Percentiles rank a stretch among this genome's conserved stretches.
These are phyloP conservation scores for Pascua sp. DNA, from an alignment of 1,284 basidiomycete genomes.

Conservation along the genomic window DNA sequence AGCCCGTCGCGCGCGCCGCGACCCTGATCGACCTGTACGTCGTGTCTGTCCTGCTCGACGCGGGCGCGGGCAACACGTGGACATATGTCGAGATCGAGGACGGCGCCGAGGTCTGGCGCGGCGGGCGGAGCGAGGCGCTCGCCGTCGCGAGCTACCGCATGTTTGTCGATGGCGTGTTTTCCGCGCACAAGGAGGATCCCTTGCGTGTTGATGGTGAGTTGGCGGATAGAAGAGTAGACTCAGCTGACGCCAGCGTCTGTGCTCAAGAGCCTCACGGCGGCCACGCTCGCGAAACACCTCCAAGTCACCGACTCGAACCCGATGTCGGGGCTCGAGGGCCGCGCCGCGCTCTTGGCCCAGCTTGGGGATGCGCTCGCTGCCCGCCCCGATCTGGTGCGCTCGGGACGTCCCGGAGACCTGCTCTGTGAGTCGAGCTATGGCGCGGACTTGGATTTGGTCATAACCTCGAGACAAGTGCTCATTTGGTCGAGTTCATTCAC, in stretches of 20 bases:
- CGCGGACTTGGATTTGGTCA: too few relatives aligned
- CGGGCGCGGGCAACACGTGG: slow-evolving; percentile 86
- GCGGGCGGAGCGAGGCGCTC: slow-evolving; percentile 81
- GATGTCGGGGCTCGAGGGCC: slow-evolving; percentile 86
- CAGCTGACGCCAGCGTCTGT: slow-evolving; percentile 59
- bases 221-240: background rate
- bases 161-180: slow-evolving; percentile 81
- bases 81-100: slow-evolving; percentile 62
- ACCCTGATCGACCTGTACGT: slow-evolving; percentile 86
- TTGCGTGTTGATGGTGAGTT: slow-evolving; percentile 71
- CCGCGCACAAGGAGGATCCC: slow-evolving; percentile 61
- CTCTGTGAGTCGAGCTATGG: slow-evolving; percentile 64
- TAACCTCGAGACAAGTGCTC: too few relatives aligned
- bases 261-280: slow-evolving; percentile 62
- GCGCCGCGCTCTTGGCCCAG: slow-evolving; percentile 69
- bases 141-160: slow-evolving; percentile 87
- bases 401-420: slow-evolving; percentile 75
- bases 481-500: background rate
- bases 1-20: slow-evolving; percentile 61
- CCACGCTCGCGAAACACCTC: slow-evolving; percentile 66
- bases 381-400: slow-evolving; percentile 61
- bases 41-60: slow-evolving; percentile 88
- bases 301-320: slow-evolving; percentile 75
- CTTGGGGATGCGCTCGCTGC: slow-evolving; percentile 66
- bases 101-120: slow-evolving; percentile 49